Evolutionary conservation across 495 filamentous ascomycete genomes (phyloP).

Genomic region (Aspergillus cavernicola): DNA sequence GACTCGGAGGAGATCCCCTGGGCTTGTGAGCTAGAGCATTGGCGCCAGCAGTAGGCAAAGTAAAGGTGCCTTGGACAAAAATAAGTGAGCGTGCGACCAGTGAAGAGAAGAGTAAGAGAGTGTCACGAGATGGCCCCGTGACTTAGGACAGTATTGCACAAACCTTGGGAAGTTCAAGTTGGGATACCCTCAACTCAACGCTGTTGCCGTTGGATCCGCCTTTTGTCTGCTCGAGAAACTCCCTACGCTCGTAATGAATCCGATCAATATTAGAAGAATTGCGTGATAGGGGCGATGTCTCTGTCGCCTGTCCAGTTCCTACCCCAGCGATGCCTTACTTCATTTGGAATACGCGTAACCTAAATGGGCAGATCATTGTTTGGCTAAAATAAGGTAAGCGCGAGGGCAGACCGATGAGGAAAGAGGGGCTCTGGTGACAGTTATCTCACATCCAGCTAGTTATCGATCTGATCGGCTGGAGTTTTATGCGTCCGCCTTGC

Average conservation of each 20-base stretch:
- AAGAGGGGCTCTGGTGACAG: constrained; percentile 9
- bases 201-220: constrained; percentile 13
- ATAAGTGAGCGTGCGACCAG: not conserved
- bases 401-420: constrained; percentile 4
- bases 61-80: not conserved
- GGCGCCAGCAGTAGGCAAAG: not conserved
- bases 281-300: constrained; percentile 5
- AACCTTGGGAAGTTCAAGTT: not conserved
- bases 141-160: not conserved
- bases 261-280: not conserved
- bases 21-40: not conserved
- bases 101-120: not conserved
- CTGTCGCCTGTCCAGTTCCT: not conserved
- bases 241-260: not conserved
- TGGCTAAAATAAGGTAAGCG: not conserved
- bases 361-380: not conserved
- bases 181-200: not conserved
- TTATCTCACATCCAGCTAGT: constrained; percentile 5
- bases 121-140: constrained; percentile 4
- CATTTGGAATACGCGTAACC: constrained; percentile 7
- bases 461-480: constrained; percentile 19
- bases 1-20: not conserved
- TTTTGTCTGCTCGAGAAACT: constrained; percentile 9
- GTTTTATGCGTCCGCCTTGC: constrained; percentile 18
- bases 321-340: constrained; percentile 21